A percentile compares a stretch with the other conserved stretches of the same genome.
Evolutionary conservation across 352 stramenopile species (phyloP).

Genomic region (Phytophthora constricta): DNA sequence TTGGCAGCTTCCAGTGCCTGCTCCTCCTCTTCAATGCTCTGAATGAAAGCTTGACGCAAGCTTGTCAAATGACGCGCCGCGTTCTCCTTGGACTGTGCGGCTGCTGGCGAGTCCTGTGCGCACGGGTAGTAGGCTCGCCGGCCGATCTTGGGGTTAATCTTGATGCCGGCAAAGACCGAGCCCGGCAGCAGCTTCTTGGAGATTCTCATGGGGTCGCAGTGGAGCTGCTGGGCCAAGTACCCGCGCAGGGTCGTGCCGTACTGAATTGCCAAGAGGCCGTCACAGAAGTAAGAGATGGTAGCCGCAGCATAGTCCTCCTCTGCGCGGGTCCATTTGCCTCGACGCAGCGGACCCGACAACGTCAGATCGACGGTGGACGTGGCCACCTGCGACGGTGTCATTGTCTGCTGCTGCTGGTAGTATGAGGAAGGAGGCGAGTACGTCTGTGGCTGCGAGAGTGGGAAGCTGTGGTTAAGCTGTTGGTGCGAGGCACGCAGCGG

Average conservation of each 20-base stretch:
- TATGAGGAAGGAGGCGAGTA: constrained; percentile 24
- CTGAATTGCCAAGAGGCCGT: constrained; percentile 67
- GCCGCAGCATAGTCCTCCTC: constrained; percentile 72
- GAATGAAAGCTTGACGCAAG: constrained; percentile 58
- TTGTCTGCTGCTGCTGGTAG: constrained; percentile 12
- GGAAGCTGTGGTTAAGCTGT: constrained; percentile 37
- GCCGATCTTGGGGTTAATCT: constrained; percentile 80
- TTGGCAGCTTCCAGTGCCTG: constrained; percentile 30
- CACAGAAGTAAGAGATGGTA: constrained; percentile 76
- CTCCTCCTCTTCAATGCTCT: constrained; percentile 70
- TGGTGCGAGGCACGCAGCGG: constrained; percentile 36
- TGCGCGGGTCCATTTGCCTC: constrained; percentile 75
- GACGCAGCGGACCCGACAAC: constrained; percentile 49
- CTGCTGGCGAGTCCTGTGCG: constrained; percentile 49
- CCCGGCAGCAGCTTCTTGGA: constrained; percentile 81
- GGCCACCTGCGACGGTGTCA: background rate
- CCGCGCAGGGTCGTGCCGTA: constrained; percentile 78
- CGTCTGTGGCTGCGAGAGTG: constrained; percentile 24
- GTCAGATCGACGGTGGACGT: constrained; percentile 22
- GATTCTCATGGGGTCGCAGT: constrained; percentile 82
- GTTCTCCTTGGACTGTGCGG: constrained; percentile 45
- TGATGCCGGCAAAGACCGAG: constrained; percentile 64
- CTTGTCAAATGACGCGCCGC: constrained; percentile 46
- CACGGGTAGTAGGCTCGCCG: constrained; percentile 74
- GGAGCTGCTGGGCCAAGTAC: constrained; percentile 71